These are phyloP conservation scores for Clavispora asparagi DNA, from an alignment of 805 yeast species.

Conservation along the genomic window DNA sequence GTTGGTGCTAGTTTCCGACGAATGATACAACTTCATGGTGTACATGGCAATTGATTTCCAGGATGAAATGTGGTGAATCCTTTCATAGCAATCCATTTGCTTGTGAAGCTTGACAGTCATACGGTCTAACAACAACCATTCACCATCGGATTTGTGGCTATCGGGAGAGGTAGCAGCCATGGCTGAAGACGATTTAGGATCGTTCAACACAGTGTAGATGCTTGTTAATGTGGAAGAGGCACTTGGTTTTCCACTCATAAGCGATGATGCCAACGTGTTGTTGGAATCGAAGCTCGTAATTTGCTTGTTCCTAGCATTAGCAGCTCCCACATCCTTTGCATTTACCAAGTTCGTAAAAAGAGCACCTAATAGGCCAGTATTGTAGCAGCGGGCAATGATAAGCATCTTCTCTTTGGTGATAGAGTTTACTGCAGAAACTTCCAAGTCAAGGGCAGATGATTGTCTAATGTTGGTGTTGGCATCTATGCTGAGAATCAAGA, in stretches of 20 bases:
- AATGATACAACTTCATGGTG: constrained; percentile 23
- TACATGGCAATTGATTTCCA: constrained; percentile 41
- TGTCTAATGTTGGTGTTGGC: constrained; percentile 23
- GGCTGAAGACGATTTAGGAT: not conserved
- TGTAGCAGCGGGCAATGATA: constrained; percentile 31
- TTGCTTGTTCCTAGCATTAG: not conserved
- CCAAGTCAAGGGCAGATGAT: constrained; percentile 37
- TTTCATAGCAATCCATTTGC: constrained; percentile 25
- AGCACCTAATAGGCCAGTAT: constrained; percentile 20
- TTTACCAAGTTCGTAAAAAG: constrained; percentile 23
- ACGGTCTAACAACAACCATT: constrained; percentile 19
- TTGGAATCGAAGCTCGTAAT: constrained; percentile 14
- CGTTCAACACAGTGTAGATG: constrained; percentile 9
- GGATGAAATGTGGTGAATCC: constrained; percentile 32
- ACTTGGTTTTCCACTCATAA: constrained; percentile 28
- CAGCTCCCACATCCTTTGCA: not conserved
- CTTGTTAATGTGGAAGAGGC: constrained; percentile 18
- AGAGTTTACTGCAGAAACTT: constrained; percentile 28
- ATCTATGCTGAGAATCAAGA: constrained; percentile 28
- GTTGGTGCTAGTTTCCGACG: constrained; percentile 17
- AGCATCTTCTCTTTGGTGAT: constrained; percentile 23
- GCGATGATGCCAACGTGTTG: constrained; percentile 31
- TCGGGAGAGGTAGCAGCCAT: not conserved
- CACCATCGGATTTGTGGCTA: constrained; percentile 1
- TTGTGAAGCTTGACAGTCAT: constrained; percentile 36